Evolutionary conservation across 2,329 filamentous ascomycete species (phyloP).

Genomic region (Alternaria gaisen): DNA sequence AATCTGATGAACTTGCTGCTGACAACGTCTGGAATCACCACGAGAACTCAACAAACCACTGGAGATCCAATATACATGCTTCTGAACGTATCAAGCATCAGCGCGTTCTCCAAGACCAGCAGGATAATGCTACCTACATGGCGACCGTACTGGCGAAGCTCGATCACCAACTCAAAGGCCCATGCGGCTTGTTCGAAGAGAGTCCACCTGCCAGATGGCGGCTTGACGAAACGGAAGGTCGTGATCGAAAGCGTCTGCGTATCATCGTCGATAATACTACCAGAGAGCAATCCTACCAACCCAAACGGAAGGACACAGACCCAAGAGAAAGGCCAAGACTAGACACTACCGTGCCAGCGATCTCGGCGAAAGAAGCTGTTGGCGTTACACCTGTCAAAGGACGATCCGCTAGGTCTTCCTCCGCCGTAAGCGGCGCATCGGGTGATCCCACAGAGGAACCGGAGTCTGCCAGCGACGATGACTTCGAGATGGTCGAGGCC

Average conservation of each 20-base stretch:
- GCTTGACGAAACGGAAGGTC: constrained; percentile 92
- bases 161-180: constrained; percentile 77
- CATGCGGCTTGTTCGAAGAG: constrained; percentile 81
- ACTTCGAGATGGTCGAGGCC: constrained; percentile 95
- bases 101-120: constrained; percentile 86
- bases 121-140: constrained; percentile 85
- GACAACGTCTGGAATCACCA: constrained; percentile 82
- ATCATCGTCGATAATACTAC: constrained; percentile 78
- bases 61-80: constrained; percentile 94
- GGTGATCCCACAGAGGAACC: constrained; percentile 52
- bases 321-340: constrained; percentile 58
- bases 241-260: constrained; percentile 91
- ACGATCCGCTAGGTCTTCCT: constrained; percentile 31
- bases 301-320: constrained; percentile 77
- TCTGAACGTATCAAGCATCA: constrained; percentile 94
- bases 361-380: constrained; percentile 41
- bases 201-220: constrained; percentile 78
- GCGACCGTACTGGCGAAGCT: constrained; percentile 79
- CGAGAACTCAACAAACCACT: constrained; percentile 84
- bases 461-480: constrained; percentile 73
- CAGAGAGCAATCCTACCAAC: constrained; percentile 78
- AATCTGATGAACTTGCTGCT: constrained; percentile 70
- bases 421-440: constrained; percentile 25
- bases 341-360: constrained; percentile 53
- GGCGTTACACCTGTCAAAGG: constrained; percentile 40